These are phyloP conservation scores for Dipteronia sinensis DNA, from an alignment of 345 rosid genomes.

Conservation along the genomic window DNA sequence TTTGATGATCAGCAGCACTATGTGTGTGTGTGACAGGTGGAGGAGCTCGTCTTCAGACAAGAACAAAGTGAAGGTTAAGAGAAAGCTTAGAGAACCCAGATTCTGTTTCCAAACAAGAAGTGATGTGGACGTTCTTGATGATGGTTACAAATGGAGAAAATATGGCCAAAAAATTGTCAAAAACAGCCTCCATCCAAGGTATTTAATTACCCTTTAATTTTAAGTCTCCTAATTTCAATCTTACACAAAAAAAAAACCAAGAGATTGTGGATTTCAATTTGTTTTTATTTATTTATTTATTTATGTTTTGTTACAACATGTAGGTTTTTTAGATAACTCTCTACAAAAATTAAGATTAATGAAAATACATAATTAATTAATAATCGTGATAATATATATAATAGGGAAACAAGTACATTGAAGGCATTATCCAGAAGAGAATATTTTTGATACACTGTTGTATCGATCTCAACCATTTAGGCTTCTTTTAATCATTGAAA, in stretches of 20 bases:
- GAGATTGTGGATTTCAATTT: neutral
- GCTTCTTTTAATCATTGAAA: conserved; percentile 28
- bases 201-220: conserved; percentile 2
- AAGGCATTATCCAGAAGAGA: conserved; percentile 15
- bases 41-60: conserved; percentile 68
- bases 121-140: conserved; percentile 94
- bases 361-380: neutral
- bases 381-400: neutral
- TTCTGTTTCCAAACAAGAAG: conserved; percentile 98
- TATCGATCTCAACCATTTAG: conserved; percentile 16
- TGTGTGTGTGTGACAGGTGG: conserved; percentile 56
- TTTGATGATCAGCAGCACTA: neutral
- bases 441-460: conserved; percentile 21
- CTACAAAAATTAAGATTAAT: neutral
- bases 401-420: neutral
- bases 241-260: too few relatives aligned
- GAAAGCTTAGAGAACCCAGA: conserved; percentile 96
- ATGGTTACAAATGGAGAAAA: conserved; percentile 98
- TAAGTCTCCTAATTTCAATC: too few relatives aligned
- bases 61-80: conserved; percentile 74
- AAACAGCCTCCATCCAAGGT: conserved; percentile 99
- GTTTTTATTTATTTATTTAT: neutral
- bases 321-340: neutral
- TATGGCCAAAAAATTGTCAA: conserved; percentile 98
- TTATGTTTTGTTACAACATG: neutral